Percentiles rank a stretch among this genome's conserved stretches.
phyloP scores from a whole-genome alignment of 2,329 filamentous ascomycete species.

The Neobulgaria alba region DNA sequence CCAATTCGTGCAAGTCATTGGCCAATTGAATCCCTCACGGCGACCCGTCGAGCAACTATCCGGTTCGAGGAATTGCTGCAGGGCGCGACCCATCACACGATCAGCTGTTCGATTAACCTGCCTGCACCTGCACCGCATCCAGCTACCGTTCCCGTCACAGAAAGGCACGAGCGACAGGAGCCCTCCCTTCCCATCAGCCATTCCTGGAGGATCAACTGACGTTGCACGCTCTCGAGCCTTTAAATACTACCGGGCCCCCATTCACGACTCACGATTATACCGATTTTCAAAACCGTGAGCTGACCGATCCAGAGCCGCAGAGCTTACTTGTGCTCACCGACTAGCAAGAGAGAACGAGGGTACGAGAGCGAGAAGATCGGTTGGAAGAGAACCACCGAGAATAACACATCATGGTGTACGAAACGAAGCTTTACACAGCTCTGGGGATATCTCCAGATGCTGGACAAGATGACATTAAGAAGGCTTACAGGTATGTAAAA shows the following conservation, averaged over 20 bases:
- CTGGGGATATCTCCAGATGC: slow-evolving; percentile 72
- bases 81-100: slow-evolving; percentile 11
- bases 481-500: slow-evolving; percentile 85
- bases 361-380: too few relatives aligned
- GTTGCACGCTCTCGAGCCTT: slow-evolving; percentile 7
- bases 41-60: too few relatives aligned
- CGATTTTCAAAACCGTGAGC: too few relatives aligned
- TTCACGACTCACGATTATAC: background rate
- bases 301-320: too few relatives aligned
- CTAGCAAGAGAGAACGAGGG: too few relatives aligned
- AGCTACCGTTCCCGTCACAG: background rate
- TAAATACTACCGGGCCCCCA: background rate
- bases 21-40: slow-evolving; percentile 12
- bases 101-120: slow-evolving; percentile 14
- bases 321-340: too few relatives aligned
- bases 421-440: slow-evolving; percentile 91
- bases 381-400: slow-evolving; percentile 4
- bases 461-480: slow-evolving; percentile 91
- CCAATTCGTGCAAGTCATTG: slow-evolving; percentile 9
- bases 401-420: slow-evolving; percentile 79
- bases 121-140: background rate
- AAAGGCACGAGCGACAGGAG: background rate
- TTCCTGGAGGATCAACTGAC: slow-evolving; percentile 1
- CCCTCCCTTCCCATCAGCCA: too few relatives aligned
- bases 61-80: too few relatives aligned